Evolutionary conservation across 139 green algal genomes (phyloP).

Genomic region (Chlamydomonas sp.): DNA sequence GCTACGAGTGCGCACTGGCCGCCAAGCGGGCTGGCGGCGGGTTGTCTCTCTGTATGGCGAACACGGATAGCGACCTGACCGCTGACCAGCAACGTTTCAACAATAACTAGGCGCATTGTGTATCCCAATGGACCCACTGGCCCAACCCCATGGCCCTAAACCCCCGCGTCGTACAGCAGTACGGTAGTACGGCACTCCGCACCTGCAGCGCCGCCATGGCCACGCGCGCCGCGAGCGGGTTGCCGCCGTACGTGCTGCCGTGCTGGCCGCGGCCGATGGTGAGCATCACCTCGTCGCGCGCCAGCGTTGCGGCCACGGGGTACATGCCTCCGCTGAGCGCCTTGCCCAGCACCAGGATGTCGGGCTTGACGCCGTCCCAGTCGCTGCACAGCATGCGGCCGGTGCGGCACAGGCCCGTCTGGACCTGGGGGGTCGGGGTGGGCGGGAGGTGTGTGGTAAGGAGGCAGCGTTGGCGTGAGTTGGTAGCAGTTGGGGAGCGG

Average conservation of each 20-base stretch:
- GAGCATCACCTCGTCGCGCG: constrained; percentile 89
- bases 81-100: too few species aligned
- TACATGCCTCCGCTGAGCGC: constrained; percentile 77
- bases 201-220: constrained; percentile 81
- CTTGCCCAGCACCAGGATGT: constrained; percentile 94
- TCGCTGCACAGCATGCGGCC: constrained; percentile 90
- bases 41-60: too few species aligned
- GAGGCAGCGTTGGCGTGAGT: background rate
- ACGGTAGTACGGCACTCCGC: background rate
- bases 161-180: too few species aligned
- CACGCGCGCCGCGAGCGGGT: constrained; percentile 91
- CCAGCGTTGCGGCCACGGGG: constrained; percentile 93
- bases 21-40: too few species aligned
- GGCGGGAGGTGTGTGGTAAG: background rate
- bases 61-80: too few species aligned
- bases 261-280: constrained; percentile 89
- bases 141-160: background rate
- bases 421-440: constrained; percentile 56
- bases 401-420: constrained; percentile 84
- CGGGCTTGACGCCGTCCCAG: constrained; percentile 87
- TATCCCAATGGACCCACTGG: too few species aligned
- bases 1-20: too few species aligned
- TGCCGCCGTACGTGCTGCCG: constrained; percentile 94
- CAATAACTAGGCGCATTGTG: too few species aligned
- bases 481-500: background rate